These are phyloP conservation scores for Wickerhamiella musiphila DNA, from an alignment of 805 yeast species.

Conservation along the genomic window DNA sequence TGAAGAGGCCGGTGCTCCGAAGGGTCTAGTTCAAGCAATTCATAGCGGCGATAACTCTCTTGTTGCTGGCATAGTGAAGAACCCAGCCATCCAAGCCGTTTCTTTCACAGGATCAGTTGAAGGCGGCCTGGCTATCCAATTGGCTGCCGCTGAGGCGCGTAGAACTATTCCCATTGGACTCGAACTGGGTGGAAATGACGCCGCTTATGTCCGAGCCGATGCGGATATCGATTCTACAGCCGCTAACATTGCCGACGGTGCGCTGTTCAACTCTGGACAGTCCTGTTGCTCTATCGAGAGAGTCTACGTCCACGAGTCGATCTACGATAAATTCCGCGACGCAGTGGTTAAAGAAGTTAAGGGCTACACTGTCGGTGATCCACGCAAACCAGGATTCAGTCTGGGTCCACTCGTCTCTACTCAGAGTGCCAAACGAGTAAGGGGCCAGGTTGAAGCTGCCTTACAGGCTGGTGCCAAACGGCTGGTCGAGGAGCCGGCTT, in stretches of 20 bases:
- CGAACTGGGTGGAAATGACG: constrained; percentile 84
- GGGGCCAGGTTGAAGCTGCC: constrained; percentile 31
- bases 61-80: constrained; percentile 50
- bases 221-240: constrained; percentile 50
- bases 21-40: constrained; percentile 64
- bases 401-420: constrained; percentile 49
- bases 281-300: constrained; percentile 89
- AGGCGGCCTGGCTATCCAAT: constrained; percentile 50
- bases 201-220: constrained; percentile 67
- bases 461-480: constrained; percentile 37
- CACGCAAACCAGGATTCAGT: constrained; percentile 51
- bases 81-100: constrained; percentile 55
- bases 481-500: constrained; percentile 34
- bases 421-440: constrained; percentile 30
- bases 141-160: constrained; percentile 60
- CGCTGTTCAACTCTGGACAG: constrained; percentile 80
- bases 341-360: constrained; percentile 36
- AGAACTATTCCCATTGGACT: constrained; percentile 64
- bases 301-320: constrained; percentile 51
- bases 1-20: constrained; percentile 65
- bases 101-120: constrained; percentile 86
- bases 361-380: constrained; percentile 53
- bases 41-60: constrained; percentile 56
- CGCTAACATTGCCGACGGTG: constrained; percentile 52
- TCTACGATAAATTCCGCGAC: constrained; percentile 38